Conservation (phyloP, 2,329 filamentous ascomycete genomes). For the Thermomyces lanuginosus region DNA sequence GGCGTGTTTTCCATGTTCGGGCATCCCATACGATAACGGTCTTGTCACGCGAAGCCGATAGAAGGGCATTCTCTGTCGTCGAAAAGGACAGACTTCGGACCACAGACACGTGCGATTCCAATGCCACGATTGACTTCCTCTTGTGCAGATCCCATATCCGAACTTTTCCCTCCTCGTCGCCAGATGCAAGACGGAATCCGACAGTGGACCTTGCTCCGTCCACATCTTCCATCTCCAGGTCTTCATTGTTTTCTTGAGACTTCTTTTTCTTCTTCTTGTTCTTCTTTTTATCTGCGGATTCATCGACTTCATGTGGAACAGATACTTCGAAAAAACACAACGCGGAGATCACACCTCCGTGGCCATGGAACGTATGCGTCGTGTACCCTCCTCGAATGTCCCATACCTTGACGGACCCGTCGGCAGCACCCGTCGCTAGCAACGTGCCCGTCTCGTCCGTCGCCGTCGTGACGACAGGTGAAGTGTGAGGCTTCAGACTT, state of each 20-base stretch:
- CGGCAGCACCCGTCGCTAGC: conserved; percentile 79
- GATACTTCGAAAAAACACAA: conserved; percentile 77
- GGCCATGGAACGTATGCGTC: conserved; percentile 89
- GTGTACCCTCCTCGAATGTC: conserved; percentile 79
- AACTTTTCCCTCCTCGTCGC: conserved; percentile 85
- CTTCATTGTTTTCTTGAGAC: conserved; percentile 24
- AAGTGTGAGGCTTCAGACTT: conserved; percentile 75
- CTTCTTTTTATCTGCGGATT: conserved; percentile 29
- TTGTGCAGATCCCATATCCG: conserved; percentile 84
- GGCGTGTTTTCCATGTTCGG: conserved; percentile 64
- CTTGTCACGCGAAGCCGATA: conserved; percentile 82
- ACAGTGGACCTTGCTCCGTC: conserved; percentile 32
- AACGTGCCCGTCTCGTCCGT: conserved; percentile 78
- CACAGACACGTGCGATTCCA: conserved; percentile 89
- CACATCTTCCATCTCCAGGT: conserved; percentile 28
- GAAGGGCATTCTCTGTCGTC: conserved; percentile 51
- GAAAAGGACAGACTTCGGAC: conserved; percentile 80
- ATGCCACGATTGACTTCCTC: conserved; percentile 54
- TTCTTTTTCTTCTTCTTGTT: conserved; percentile 25
- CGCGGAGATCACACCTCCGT: conserved; percentile 79
- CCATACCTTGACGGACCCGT: conserved; percentile 92
- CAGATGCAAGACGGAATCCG: conserved; percentile 70
- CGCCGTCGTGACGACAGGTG: conserved; percentile 72
- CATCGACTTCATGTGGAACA: conserved; percentile 24
- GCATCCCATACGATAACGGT: conserved; percentile 87